These are phyloP conservation scores for Tetrapisispora fleetii DNA, from an alignment of 805 yeast genomes.

Conservation along the genomic window DNA sequence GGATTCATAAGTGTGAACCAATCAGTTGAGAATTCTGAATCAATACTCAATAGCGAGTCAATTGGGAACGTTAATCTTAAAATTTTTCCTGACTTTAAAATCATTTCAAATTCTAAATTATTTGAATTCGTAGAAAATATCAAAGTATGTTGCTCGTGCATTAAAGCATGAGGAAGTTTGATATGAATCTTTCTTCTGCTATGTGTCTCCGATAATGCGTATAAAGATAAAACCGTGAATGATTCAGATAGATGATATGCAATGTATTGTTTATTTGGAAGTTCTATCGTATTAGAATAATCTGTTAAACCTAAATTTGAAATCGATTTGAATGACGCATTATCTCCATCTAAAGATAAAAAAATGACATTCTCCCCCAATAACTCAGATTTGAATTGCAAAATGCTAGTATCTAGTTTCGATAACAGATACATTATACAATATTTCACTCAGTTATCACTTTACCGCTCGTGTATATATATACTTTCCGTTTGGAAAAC, in stretches of 20 bases:
- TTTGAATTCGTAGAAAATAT: constrained; percentile 7
- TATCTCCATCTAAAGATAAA: constrained; percentile 9
- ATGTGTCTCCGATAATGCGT: constrained; percentile 13
- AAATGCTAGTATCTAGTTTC: constrained; percentile 21
- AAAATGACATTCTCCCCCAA: constrained; percentile 10
- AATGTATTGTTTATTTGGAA: constrained; percentile 14
- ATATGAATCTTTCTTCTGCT: constrained; percentile 17
- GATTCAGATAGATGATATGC: constrained; percentile 20
- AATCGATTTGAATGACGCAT: neutral
- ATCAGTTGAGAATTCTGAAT: constrained; percentile 3
- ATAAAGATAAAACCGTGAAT: constrained; percentile 15
- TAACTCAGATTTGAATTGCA: constrained; percentile 10
- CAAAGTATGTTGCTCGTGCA: constrained; percentile 20
- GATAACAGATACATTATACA: constrained; percentile 8
- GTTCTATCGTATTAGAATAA: constrained; percentile 15
- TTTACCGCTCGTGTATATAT: no score
- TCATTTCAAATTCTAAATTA: constrained; percentile 15
- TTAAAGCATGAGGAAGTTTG: constrained; percentile 17
- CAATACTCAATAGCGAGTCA: constrained; percentile 12
- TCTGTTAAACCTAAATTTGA: constrained; percentile 9
- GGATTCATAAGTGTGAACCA: constrained; percentile 69
- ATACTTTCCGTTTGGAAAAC: no score
- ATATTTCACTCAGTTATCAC: neutral
- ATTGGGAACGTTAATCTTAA: constrained; percentile 18
- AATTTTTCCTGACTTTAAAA: constrained; percentile 20